These are phyloP conservation scores for Camelina sativa DNA, from an alignment of 345 rosid species.

Conservation along the genomic window DNA sequence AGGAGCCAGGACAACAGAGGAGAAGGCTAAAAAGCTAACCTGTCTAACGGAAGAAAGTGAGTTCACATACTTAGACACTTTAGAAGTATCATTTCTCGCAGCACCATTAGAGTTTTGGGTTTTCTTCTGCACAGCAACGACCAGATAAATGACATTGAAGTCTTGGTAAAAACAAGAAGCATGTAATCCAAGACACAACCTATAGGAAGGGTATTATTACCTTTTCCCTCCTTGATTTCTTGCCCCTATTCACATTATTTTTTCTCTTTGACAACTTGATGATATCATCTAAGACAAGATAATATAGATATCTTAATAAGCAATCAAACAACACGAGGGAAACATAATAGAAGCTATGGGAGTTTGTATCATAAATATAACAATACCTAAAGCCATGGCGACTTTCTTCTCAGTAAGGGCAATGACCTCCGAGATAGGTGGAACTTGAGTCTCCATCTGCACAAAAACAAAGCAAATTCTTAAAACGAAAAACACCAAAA, in stretches of 20 bases:
- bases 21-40: conserved; percentile 45
- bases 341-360: neutral
- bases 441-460: conserved; percentile 64
- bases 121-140: conserved; percentile 55
- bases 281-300: conserved; percentile 60
- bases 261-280: conserved; percentile 75
- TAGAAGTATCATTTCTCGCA: conserved; percentile 54
- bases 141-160: neutral
- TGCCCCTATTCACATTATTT: conserved; percentile 42
- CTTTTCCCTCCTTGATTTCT: conserved; percentile 50
- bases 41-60: conserved; percentile 72
- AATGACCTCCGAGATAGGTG: conserved; percentile 60
- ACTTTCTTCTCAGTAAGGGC: conserved; percentile 84
- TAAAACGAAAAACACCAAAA: neutral
- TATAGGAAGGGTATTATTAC: conserved; percentile 40
- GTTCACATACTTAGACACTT: conserved; percentile 55
- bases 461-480: conserved; percentile 1
- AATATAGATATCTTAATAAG: conserved; percentile 7
- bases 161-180: neutral
- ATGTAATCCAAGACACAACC: neutral
- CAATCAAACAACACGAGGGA: neutral
- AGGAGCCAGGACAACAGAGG: conserved; percentile 5
- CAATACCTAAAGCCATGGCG: conserved; percentile 88
- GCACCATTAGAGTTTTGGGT: conserved; percentile 49
- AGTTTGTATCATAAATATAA: neutral